These are phyloP conservation scores for Fusarium newnesense DNA, from an alignment of 2,329 filamentous ascomycete genomes.

Conservation along the genomic window DNA sequence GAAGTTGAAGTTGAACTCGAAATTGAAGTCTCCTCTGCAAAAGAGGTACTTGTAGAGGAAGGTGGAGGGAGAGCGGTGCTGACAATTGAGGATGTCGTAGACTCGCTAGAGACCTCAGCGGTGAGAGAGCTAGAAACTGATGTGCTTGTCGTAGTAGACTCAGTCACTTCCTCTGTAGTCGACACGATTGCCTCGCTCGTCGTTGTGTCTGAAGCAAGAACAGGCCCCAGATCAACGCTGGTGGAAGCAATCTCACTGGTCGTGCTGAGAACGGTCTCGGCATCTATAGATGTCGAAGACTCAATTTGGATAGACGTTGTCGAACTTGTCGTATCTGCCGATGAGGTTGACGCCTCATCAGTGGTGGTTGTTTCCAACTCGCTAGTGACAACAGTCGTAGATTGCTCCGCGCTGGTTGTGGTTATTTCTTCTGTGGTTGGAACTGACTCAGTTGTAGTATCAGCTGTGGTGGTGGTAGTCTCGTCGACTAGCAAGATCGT, in stretches of 20 bases:
- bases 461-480: background rate
- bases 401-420: background rate
- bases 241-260: background rate
- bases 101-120: background rate
- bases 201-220: background rate
- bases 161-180: background rate
- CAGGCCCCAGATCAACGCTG: background rate
- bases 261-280: background rate
- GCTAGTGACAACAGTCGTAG: background rate
- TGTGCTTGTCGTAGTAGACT: background rate
- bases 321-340: background rate
- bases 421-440: background rate
- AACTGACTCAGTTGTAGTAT: background rate
- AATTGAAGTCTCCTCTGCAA: accelerated
- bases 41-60: background rate
- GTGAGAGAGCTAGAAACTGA: too few relatives aligned
- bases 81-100: background rate
- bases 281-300: accelerated
- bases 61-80: accelerated
- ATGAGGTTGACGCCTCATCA: accelerated
- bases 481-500: background rate
- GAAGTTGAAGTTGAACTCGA: too few relatives aligned
- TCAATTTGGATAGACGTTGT: background rate
- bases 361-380: background rate
- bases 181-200: background rate